phyloP scores from a whole-genome alignment of 129 eudicot genomes.

The Chrysanthemum makinoi region DNA sequence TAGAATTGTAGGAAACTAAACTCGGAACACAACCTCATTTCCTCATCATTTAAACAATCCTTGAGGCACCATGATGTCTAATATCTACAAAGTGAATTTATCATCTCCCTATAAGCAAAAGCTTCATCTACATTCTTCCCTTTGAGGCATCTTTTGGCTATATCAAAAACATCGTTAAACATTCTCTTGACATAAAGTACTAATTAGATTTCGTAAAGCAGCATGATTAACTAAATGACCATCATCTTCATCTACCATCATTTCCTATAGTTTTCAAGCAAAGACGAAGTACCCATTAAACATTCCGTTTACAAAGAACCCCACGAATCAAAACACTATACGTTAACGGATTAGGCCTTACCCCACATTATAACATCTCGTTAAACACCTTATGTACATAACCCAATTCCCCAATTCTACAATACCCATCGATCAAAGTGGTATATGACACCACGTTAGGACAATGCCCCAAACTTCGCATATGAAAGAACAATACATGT shows the following conservation, averaged over 20 bases:
- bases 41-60: slow-evolving; percentile 55
- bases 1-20: slow-evolving; percentile 57
- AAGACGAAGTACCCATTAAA: too few species aligned
- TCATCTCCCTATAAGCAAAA: slow-evolving; percentile 71
- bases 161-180: slow-evolving; percentile 48
- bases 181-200: slow-evolving; percentile 53
- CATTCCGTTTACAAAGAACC: too few species aligned
- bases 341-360: too few species aligned
- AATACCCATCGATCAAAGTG: slow-evolving; percentile 67
- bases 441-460: slow-evolving; percentile 71
- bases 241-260: too few species aligned
- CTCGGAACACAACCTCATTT: slow-evolving; percentile 58
- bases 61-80: too few species aligned
- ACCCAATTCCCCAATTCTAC: slow-evolving; percentile 4
- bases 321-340: too few species aligned
- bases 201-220: slow-evolving; percentile 62
- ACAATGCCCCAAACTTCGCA: slow-evolving; percentile 42
- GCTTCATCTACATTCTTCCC: slow-evolving; percentile 49
- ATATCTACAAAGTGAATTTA: slow-evolving; percentile 2
- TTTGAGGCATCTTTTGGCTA: slow-evolving; percentile 65
- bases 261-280: too few species aligned
- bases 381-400: too few species aligned
- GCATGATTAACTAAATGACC: slow-evolving; percentile 25
- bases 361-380: too few species aligned
- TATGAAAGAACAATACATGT: too few species aligned